These are phyloP conservation scores for Mycena vulgaris DNA, from an alignment of 768 basidiomycete genomes.

Conservation along the genomic window DNA sequence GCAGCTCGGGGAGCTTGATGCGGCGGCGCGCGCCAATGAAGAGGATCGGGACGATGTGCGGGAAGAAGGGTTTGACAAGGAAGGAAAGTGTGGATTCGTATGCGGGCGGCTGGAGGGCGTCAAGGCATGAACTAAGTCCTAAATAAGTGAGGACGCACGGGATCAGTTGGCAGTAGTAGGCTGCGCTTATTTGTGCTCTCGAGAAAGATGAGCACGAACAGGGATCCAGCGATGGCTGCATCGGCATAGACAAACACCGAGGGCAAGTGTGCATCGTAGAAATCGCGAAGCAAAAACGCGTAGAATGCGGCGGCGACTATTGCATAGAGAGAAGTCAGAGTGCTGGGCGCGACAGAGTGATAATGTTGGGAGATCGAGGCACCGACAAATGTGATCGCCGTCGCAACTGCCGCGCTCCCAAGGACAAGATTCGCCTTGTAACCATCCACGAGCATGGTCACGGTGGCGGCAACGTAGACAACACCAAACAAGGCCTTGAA, in stretches of 20 bases:
- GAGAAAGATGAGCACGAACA: constrained; percentile 20
- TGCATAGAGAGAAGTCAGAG: constrained; percentile 14
- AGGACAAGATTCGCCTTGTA: not conserved
- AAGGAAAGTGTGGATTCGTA: no score
- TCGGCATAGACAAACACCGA: not conserved
- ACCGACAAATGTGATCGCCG: constrained; percentile 9
- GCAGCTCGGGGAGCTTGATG: no score
- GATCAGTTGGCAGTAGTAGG: constrained; percentile 20
- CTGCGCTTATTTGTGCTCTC: constrained; percentile 26
- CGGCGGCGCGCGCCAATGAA: no score
- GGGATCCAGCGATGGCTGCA: not conserved
- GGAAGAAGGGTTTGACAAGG: no score
- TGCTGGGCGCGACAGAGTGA: constrained; percentile 27
- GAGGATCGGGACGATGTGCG: no score
- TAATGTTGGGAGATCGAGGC: constrained; percentile 26
- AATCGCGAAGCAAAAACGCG: not conserved
- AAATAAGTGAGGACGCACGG: no score
- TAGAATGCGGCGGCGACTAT: constrained; percentile 8
- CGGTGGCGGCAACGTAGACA: not conserved
- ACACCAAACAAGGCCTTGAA: constrained; percentile 6
- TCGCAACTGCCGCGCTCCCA: not conserved
- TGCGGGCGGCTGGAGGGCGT: no score
- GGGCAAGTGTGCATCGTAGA: not conserved
- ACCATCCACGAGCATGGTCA: not conserved
- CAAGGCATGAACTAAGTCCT: no score